These are phyloP conservation scores for Cordyceps tenuipes DNA, from an alignment of 2,329 filamentous ascomycete species.

Conservation along the genomic window DNA sequence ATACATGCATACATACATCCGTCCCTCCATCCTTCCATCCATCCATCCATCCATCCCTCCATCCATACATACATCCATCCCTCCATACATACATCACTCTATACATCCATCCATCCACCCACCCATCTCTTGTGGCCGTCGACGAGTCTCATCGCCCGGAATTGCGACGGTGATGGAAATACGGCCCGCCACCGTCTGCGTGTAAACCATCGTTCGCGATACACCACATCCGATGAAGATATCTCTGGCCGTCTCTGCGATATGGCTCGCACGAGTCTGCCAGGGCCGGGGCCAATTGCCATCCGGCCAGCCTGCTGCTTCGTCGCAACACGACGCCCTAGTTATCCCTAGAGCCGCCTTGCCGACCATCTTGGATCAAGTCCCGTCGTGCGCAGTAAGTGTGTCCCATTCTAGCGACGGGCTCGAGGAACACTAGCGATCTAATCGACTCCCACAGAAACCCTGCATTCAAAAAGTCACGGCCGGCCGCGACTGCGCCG, in stretches of 20 bases:
- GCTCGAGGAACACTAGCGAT: too few relatives aligned
- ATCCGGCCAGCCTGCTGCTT: too few relatives aligned
- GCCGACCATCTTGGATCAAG: neutral
- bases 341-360: neutral
- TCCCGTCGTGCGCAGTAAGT: conserved; percentile 4
- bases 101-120: too few relatives aligned
- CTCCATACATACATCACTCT: too few relatives aligned
- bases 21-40: neutral
- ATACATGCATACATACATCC: neutral
- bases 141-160: neutral
- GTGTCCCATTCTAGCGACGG: neutral
- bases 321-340: neutral
- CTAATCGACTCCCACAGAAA: neutral
- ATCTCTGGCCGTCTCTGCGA: neutral
- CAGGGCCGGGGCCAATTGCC: neutral
- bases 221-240: neutral
- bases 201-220: neutral
- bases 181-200: neutral
- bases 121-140: neutral
- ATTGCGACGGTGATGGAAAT: neutral
- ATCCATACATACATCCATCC: too few relatives aligned
- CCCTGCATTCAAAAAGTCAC: neutral
- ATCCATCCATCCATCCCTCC: too few relatives aligned
- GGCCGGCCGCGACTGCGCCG: neutral
- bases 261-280: neutral